Percentiles rank a stretch among this genome's conserved stretches.
Conservation (phyloP, 2,329 filamentous ascomycete species). For the Arthroderma sp. region DNA sequence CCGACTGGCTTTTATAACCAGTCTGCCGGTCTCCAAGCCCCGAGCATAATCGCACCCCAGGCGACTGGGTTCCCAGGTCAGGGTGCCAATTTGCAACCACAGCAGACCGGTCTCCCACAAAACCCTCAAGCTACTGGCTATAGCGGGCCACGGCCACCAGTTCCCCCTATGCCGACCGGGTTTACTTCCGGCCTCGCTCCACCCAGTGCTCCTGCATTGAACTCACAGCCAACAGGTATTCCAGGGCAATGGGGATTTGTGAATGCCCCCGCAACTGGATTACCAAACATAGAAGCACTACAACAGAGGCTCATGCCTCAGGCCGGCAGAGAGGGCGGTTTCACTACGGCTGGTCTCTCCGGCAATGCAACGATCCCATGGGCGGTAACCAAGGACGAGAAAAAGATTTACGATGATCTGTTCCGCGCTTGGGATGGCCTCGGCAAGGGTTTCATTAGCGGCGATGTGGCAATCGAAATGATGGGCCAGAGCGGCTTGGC, state of each 20-base stretch:
- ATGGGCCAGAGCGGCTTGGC: conserved; percentile 92
- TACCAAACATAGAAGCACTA: conserved; percentile 87
- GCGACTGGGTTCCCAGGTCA: conserved; percentile 32
- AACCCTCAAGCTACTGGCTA: conserved; percentile 70
- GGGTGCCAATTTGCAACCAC: conserved; percentile 46
- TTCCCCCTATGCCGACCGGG: conserved; percentile 67
- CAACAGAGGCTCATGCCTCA: conserved; percentile 97
- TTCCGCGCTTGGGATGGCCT: conserved; percentile 97
- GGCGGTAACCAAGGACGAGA: conserved; percentile 98
- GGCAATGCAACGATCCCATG: conserved; percentile 94
- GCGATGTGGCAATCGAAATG: conserved; percentile 89
- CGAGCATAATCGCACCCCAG: conserved; percentile 30
- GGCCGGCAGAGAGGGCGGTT: conserved; percentile 72
- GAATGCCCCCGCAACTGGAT: conserved; percentile 74
- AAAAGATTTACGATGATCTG: conserved; percentile 86
- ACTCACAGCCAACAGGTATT: conserved; percentile 83
- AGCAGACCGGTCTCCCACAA: conserved; percentile 57
- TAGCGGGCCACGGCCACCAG: conserved; percentile 63
- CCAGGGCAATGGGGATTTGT: conserved; percentile 98
- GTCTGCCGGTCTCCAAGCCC: conserved; percentile 54
- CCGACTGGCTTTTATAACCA: conserved; percentile 42
- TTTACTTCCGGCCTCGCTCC: conserved; percentile 51
- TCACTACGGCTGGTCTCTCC: conserved; percentile 72
- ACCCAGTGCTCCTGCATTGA: conserved; percentile 58
- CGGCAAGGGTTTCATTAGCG: conserved; percentile 79